These are phyloP conservation scores for Gnaphalium uliginosum DNA, from an alignment of 129 eudicot species.

Conservation along the genomic window DNA sequence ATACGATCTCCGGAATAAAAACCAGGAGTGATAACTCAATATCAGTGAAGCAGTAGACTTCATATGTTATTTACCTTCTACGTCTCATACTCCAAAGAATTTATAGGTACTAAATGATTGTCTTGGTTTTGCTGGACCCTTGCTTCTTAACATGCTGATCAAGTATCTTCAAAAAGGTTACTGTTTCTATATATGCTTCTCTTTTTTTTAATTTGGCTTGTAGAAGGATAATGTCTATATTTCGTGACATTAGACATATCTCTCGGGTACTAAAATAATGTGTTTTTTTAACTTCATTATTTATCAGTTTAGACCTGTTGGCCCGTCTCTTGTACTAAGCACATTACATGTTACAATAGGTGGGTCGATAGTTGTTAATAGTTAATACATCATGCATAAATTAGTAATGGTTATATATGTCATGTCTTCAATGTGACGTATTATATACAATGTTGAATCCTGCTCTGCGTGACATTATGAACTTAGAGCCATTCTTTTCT, in stretches of 20 bases:
- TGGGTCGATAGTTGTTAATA: background rate
- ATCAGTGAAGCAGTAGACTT: no score
- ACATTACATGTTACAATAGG: background rate
- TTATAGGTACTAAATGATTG: constrained; percentile 80
- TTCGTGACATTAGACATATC: constrained; percentile 5
- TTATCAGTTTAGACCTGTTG: background rate
- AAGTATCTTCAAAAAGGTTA: constrained; percentile 89
- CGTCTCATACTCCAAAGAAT: constrained; percentile 17
- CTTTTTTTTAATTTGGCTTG: background rate
- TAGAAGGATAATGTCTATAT: background rate
- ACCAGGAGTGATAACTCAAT: no score
- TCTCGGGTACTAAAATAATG: background rate
- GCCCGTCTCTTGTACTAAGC: constrained; percentile 5
- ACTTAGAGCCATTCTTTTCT: background rate
- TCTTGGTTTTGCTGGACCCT: constrained; percentile 88
- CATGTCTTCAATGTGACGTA: background rate
- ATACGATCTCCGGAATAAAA: background rate
- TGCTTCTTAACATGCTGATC: constrained; percentile 88
- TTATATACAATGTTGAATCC: background rate
- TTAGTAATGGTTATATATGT: background rate
- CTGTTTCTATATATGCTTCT: background rate
- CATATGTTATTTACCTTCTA: constrained; percentile 3
- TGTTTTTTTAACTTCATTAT: constrained; percentile 2
- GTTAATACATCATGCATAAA: background rate
- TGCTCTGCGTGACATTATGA: background rate